phyloP scores from a whole-genome alignment of 371 early-diverging fungal genomes.

The Apophysomyces elegans region DNA sequence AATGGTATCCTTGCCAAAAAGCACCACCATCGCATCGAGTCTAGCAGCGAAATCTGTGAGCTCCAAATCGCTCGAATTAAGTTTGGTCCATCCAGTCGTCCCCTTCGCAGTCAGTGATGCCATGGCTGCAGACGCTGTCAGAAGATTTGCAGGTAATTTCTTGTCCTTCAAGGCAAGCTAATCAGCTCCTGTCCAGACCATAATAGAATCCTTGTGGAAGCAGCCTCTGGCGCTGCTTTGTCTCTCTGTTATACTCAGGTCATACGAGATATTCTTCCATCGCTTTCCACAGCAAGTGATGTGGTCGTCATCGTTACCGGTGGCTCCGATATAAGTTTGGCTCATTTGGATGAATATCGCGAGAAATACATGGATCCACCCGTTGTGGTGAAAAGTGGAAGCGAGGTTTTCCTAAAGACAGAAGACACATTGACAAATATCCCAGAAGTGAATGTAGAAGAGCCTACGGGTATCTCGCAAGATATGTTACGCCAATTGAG shows the following conservation, averaged over 20 bases:
- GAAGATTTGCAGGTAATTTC: slow-evolving; percentile 56
- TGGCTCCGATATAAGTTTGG: slow-evolving; percentile 60
- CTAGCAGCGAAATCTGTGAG: slow-evolving; percentile 57
- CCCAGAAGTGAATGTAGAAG: slow-evolving; percentile 33
- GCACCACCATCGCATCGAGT: slow-evolving; percentile 59
- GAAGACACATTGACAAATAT: slow-evolving; percentile 42
- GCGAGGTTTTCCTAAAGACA: slow-evolving; percentile 63
- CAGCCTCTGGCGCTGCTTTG: slow-evolving; percentile 63
- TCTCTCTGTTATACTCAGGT: slow-evolving; percentile 59
- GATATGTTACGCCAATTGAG: slow-evolving; percentile 1
- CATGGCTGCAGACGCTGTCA: slow-evolving; percentile 61
- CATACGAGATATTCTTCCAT: slow-evolving; percentile 58
- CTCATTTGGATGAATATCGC: slow-evolving; percentile 52
- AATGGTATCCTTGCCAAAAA: slow-evolving; percentile 54
- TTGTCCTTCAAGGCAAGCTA: not conserved
- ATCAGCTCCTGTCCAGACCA: slow-evolving; percentile 43
- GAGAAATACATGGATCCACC: slow-evolving; percentile 54
- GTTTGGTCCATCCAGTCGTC: slow-evolving; percentile 61
- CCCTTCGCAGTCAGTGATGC: slow-evolving; percentile 67
- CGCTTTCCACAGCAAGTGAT: slow-evolving; percentile 50
- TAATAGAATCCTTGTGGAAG: slow-evolving; percentile 59
- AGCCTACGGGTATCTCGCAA: slow-evolving; percentile 34
- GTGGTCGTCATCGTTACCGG: slow-evolving; percentile 65
- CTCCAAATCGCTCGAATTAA: slow-evolving; percentile 60
- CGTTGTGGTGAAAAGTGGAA: slow-evolving; percentile 63